Percentiles rank a stretch among this genome's conserved stretches.
These are phyloP conservation scores for Nemophila menziesii DNA, from an alignment of 257 asterid species.

Conservation along the genomic window DNA sequence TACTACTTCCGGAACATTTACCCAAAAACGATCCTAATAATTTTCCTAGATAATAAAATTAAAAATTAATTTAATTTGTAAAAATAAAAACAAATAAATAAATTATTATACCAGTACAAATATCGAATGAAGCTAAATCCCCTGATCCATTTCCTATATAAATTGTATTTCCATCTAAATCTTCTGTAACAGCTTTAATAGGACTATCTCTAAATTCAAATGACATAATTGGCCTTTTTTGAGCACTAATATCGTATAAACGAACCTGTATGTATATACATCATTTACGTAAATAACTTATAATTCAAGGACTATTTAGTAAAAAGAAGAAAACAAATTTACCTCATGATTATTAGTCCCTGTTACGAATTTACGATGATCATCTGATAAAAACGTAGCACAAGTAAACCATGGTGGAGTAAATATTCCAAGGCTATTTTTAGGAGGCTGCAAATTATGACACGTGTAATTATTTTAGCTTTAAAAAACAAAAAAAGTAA, in stretches of 20 bases:
- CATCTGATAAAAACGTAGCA: constrained; percentile 77
- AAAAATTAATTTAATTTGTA: too few species aligned
- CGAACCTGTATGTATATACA: constrained; percentile 72
- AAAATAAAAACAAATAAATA: background rate
- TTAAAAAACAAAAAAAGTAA: constrained; percentile 7
- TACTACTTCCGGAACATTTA: constrained; percentile 88
- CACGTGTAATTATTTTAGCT: background rate
- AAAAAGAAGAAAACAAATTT: too few species aligned
- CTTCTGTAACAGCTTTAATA: constrained; percentile 68
- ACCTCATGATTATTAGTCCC: constrained; percentile 90
- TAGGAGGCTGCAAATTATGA: constrained; percentile 49
- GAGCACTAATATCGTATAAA: constrained; percentile 84
- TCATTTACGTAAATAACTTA: too few species aligned
- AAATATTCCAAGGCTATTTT: constrained; percentile 71
- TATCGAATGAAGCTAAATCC: constrained; percentile 84
- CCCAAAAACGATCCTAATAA: constrained; percentile 81
- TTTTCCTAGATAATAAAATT: constrained; percentile 40
- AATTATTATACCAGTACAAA: constrained; percentile 57
- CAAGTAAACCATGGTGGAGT: constrained; percentile 86
- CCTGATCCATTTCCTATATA: constrained; percentile 88
- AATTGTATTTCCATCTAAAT: constrained; percentile 63
- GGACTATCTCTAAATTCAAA: constrained; percentile 78
- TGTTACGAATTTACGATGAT: constrained; percentile 76
- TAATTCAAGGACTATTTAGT: too few species aligned
- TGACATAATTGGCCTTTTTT: constrained; percentile 80